Conservation (phyloP, 2,329 filamentous ascomycete species). For the Colletotrichum paranaense region DNA sequence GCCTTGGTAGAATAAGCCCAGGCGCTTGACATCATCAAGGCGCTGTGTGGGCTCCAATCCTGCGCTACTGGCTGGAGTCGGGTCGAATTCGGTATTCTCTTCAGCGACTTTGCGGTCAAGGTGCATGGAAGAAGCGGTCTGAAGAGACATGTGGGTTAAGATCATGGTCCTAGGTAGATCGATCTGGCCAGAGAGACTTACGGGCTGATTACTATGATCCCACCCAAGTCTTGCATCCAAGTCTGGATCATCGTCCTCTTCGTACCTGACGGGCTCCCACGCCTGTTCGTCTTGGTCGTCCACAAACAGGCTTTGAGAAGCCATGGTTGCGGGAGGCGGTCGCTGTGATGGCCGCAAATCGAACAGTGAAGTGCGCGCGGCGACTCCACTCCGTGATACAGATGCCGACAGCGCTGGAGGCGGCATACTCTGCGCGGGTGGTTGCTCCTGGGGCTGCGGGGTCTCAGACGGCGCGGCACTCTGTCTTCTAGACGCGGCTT, state of each 20-base stretch:
- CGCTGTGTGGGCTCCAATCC: slow-evolving; percentile 78
- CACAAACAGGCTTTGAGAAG: slow-evolving; percentile 79
- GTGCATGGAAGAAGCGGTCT: slow-evolving; percentile 58
- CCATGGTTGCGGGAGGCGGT: slow-evolving; percentile 66
- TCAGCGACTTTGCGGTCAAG: slow-evolving; percentile 52
- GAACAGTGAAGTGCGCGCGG: slow-evolving; percentile 43
- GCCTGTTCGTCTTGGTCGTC: slow-evolving; percentile 70
- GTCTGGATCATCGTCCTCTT: slow-evolving; percentile 71
- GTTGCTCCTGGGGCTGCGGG: slow-evolving; percentile 39
- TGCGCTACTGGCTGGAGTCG: slow-evolving; percentile 38
- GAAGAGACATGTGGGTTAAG: slow-evolving; percentile 43
- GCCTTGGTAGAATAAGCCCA: slow-evolving; percentile 51
- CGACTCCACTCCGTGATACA: slow-evolving; percentile 9
- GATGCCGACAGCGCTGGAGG: slow-evolving; percentile 43
- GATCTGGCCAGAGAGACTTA: slow-evolving; percentile 50
- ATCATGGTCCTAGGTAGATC: slow-evolving; percentile 3
- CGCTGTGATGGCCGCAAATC: slow-evolving; percentile 64
- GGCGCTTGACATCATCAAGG: slow-evolving; percentile 71
- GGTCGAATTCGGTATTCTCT: slow-evolving; percentile 40
- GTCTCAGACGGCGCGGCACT: slow-evolving; percentile 51
- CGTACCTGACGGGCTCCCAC: slow-evolving; percentile 77
- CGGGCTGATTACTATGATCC: slow-evolving; percentile 75
- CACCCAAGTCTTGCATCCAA: slow-evolving; percentile 77
- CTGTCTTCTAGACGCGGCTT: slow-evolving; percentile 59
- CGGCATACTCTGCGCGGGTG: slow-evolving; percentile 41